Evolutionary conservation across 495 filamentous ascomycete genomes (phyloP), one percentile per base, ranked within the genome.

Genomic region (Saxispiralis lemnorum): DNA sequence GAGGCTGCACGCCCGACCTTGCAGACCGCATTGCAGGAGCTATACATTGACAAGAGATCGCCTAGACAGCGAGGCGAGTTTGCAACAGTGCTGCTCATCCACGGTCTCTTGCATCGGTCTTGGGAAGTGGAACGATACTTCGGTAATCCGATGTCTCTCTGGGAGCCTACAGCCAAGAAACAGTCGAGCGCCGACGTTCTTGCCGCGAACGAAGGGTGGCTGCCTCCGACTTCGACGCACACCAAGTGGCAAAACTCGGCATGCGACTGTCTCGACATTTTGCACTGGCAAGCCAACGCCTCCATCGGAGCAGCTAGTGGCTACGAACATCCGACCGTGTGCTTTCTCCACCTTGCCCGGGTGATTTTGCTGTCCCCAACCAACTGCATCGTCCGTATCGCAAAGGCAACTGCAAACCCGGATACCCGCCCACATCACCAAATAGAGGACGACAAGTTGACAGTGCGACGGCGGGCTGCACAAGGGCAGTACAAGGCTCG

Each of bases 161-260:
- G 66, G 66, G 61, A 58, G 20, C 69, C 69, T 7, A 65, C 65
- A 2, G 66, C 66, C 1, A 62, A 61, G 32, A 15, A 24, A 16
- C 20, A 47, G 24, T 24, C 36, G 2, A 41, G 44, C n/a, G 36
- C 36, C 1, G 18, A 40, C 9, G 12, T 31, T 10, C 31, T 47
- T 10, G 66, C 61, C 45, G 61, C 66, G 31, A 56, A 59, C 3
- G 59, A 63, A 30, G 60, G 69, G n/a, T 71, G 66, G 68, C 63
- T 68, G 9, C 68, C 68, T 2, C 59, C 62, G 6, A 67, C 67
- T 14, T 63, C 65, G 6, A 64, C 63, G 0, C 69, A 65, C 43
- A 63, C 68, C 3, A 70, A 68, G 43, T 73, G 70, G 70, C 63
- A 68, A 20, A 73, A 73, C 48, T 66, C 66, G 37, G 62, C 66